Evolutionary conservation across 768 basidiomycete genomes (phyloP).

Genomic region (Mrakia frigida): DNA sequence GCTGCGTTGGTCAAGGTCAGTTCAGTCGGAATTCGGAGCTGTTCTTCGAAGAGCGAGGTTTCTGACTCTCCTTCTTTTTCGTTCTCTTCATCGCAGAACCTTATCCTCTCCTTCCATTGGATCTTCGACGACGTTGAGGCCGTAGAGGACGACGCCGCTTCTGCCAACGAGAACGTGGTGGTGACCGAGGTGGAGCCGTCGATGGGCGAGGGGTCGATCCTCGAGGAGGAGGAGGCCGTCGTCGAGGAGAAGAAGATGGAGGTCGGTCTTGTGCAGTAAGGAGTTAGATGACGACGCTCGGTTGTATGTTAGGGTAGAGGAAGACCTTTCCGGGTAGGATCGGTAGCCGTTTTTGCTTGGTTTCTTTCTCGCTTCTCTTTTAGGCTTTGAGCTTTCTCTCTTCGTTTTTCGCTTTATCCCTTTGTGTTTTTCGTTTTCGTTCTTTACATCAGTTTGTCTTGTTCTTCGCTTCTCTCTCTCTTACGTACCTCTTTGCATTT

Average conservation of each 20-base stretch:
- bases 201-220: background rate
- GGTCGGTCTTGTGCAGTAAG: background rate
- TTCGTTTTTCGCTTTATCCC: background rate
- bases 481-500: background rate
- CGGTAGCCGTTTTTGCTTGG: background rate
- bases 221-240: background rate
- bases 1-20: slow-evolving; percentile 31
- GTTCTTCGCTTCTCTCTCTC: background rate
- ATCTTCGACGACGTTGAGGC: slow-evolving; percentile 24
- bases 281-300: background rate
- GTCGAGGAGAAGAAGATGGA: background rate
- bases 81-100: background rate
- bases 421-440: background rate
- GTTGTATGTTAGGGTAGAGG: background rate
- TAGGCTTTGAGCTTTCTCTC: background rate
- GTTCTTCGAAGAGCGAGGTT: background rate
- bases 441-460: background rate
- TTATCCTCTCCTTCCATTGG: slow-evolving; percentile 27
- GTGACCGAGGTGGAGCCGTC: too few relatives aligned
- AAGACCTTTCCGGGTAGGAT: background rate
- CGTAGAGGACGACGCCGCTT: too few relatives aligned
- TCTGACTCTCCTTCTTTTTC: background rate
- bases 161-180: background rate
- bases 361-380: background rate
- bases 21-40: background rate